A percentile compares a stretch with the other conserved stretches of the same genome.
Conservation (phyloP, 441 rosid genomes). For the Eruca vesicaria region DNA sequence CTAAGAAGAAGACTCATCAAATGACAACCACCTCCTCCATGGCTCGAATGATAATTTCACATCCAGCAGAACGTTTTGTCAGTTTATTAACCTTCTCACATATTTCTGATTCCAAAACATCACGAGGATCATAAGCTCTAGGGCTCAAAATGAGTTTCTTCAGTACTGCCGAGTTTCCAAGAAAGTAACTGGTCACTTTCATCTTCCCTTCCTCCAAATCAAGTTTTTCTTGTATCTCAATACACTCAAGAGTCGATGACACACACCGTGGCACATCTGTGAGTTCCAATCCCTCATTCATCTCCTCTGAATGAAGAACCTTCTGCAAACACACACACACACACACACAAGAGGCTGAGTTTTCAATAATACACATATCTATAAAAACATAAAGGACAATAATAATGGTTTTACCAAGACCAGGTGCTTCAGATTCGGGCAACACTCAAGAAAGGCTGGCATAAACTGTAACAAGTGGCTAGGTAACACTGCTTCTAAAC, state of each 20-base stretch:
- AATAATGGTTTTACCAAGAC: not conserved
- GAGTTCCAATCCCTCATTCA: not conserved
- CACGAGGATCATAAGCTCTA: not conserved
- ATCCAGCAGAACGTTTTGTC: not conserved
- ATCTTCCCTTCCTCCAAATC: not conserved
- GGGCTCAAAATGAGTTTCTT: not conserved
- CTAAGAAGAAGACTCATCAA: not conserved
- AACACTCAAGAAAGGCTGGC: constrained; percentile 2
- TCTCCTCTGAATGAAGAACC: not conserved
- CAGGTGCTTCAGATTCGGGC: constrained; percentile 18
- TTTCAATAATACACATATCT: not conserved
- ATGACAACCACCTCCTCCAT: not conserved
- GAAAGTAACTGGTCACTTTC: not conserved
- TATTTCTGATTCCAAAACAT: not conserved
- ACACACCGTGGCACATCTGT: not conserved
- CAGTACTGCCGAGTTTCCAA: constrained; percentile 5
- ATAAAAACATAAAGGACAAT: not conserved
- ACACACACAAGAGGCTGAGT: not conserved
- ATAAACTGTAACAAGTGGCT: not conserved
- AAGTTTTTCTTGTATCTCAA: not conserved
- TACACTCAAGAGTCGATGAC: constrained; percentile 4
- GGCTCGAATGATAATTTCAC: not conserved
- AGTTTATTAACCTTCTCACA: not conserved
- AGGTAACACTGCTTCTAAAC: not conserved
- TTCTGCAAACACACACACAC: not conserved